Evolutionary conservation across 495 filamentous ascomycete species (phyloP).

Genomic region (Aspergillus funiculosus): DNA sequence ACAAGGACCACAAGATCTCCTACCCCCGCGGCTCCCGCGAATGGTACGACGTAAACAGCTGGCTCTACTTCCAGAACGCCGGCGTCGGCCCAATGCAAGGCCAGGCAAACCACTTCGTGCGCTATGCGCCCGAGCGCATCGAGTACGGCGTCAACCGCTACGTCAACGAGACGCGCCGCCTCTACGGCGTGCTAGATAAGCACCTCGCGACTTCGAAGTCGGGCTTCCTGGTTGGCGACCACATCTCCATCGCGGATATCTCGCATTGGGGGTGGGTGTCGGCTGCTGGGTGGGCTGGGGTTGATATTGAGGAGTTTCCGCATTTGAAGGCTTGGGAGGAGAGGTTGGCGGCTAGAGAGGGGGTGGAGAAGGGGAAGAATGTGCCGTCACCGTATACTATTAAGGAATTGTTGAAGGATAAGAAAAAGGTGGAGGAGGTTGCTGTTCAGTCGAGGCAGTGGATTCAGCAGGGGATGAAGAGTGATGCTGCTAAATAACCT

Average conservation of each 20-base stretch:
- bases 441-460: constrained; percentile 47
- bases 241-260: constrained; percentile 79
- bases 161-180: constrained; percentile 68
- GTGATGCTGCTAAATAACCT: constrained; percentile 43
- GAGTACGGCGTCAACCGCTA: constrained; percentile 82
- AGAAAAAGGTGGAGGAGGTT: constrained; percentile 48
- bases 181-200: constrained; percentile 73
- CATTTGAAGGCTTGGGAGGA: constrained; percentile 71
- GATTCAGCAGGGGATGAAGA: constrained; percentile 60
- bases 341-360: constrained; percentile 57
- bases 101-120: constrained; percentile 83
- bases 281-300: constrained; percentile 59
- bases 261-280: constrained; percentile 73
- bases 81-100: constrained; percentile 92
- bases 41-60: constrained; percentile 72
- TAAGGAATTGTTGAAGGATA: constrained; percentile 51
- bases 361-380: constrained; percentile 69
- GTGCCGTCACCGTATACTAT: constrained; percentile 66
- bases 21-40: constrained; percentile 71
- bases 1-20: constrained; percentile 75
- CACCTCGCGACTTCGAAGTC: constrained; percentile 59
- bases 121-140: constrained; percentile 84
- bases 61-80: constrained; percentile 68
- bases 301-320: constrained; percentile 75
- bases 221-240: constrained; percentile 73